Evolutionary conservation across 768 basidiomycete species (phyloP).

Genomic region (Sarcodon aspratus): DNA sequence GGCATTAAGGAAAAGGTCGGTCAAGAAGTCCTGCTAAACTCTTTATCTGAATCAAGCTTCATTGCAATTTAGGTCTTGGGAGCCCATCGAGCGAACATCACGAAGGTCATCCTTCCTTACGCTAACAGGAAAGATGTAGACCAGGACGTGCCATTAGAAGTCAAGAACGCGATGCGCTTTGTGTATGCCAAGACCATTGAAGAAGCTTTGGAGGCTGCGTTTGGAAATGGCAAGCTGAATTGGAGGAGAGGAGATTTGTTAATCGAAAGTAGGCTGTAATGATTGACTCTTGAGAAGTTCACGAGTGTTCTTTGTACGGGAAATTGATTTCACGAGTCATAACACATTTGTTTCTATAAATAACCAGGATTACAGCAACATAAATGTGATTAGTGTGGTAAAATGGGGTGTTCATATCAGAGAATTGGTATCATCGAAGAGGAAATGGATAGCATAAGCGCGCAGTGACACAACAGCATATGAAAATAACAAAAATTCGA

Average conservation of each 20-base stretch:
- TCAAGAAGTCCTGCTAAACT: background rate
- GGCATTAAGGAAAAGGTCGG: conserved; percentile 78
- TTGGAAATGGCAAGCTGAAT: conserved; percentile 54
- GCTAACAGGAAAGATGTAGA: conserved; percentile 83
- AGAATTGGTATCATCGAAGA: too few relatives aligned
- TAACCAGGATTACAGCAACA: too few relatives aligned
- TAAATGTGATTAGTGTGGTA: too few relatives aligned
- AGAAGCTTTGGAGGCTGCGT: conserved; percentile 77
- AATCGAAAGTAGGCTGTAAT: conserved; percentile 41
- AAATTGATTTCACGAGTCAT: too few relatives aligned
- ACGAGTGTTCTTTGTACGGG: background rate
- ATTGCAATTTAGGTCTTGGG: conserved; percentile 45
- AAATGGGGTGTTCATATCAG: too few relatives aligned
- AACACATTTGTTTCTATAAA: too few relatives aligned
- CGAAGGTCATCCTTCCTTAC: conserved; percentile 75
- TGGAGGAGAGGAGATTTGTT: conserved; percentile 48
- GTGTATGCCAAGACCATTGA: conserved; percentile 70
- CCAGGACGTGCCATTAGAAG: conserved; percentile 68
- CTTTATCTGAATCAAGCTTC: background rate
- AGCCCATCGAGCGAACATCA: conserved; percentile 78
- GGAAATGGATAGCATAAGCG: too few relatives aligned
- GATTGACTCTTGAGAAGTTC: too few relatives aligned
- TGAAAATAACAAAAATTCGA: too few relatives aligned
- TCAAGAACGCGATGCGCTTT: conserved; percentile 68
- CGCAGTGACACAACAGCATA: too few relatives aligned